These are phyloP conservation scores for Fusarium paranaense DNA, from an alignment of 2,329 filamentous ascomycete species.

Conservation along the genomic window DNA sequence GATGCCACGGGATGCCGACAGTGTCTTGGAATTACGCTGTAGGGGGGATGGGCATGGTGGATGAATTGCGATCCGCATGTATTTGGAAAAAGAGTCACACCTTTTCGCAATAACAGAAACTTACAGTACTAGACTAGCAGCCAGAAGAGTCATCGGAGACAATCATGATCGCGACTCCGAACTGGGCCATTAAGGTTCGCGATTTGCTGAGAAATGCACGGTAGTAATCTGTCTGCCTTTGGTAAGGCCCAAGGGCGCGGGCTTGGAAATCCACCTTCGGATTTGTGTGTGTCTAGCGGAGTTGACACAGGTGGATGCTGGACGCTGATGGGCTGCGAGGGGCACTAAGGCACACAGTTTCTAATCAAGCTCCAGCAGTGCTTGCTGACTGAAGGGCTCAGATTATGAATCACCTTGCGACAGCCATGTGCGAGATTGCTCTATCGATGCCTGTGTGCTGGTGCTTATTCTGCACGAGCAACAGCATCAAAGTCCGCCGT, in stretches of 20 bases:
- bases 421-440: slow-evolving; percentile 37
- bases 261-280: slow-evolving; percentile 34
- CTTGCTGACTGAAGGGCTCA: slow-evolving; percentile 27
- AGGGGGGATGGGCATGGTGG: slow-evolving; percentile 15
- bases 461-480: slow-evolving; percentile 16
- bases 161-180: slow-evolving; percentile 23
- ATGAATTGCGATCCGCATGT: slow-evolving; percentile 7
- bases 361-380: slow-evolving; percentile 31
- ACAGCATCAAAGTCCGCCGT: neutral
- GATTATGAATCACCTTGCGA: slow-evolving; percentile 40
- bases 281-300: slow-evolving; percentile 30
- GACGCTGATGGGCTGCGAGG: slow-evolving; percentile 20
- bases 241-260: slow-evolving; percentile 16
- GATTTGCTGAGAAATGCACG: slow-evolving; percentile 36
- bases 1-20: slow-evolving; percentile 34
- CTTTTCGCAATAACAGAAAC: slow-evolving; percentile 5
- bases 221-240: slow-evolving; percentile 12
- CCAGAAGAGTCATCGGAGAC: slow-evolving; percentile 31
- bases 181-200: slow-evolving; percentile 34
- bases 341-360: slow-evolving; percentile 32
- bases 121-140: neutral
- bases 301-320: slow-evolving; percentile 26
- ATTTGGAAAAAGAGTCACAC: slow-evolving; percentile 25
- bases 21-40: slow-evolving; percentile 25
- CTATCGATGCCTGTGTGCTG: slow-evolving; percentile 6